Evolutionary conservation across 2,329 filamentous ascomycete genomes (phyloP).

Genomic region (Xylariales sp.): DNA sequence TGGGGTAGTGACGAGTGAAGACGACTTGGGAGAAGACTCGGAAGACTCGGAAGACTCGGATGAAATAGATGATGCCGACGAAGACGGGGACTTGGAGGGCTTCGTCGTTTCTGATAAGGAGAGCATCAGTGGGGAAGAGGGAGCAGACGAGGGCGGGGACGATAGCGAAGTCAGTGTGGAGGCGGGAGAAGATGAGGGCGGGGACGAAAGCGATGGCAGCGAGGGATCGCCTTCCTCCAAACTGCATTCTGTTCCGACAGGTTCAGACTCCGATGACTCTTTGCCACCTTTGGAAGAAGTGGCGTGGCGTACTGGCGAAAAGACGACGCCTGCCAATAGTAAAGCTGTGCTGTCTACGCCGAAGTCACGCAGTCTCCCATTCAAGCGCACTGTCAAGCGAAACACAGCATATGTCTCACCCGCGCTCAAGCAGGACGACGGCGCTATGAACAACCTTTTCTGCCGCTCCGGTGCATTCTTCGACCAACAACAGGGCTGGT

Average conservation of each 20-base stretch:
- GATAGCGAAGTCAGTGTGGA: constrained; percentile 9
- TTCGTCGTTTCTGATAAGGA: constrained; percentile 7
- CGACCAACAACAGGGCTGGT: not conserved
- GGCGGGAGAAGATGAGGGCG: constrained; percentile 4
- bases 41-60: constrained; percentile 8
- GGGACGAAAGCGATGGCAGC: constrained; percentile 3
- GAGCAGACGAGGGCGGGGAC: constrained; percentile 4
- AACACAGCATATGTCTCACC: not conserved
- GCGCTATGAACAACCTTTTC: not conserved
- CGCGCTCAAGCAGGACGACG: not conserved
- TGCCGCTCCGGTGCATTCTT: not conserved
- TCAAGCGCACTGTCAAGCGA: not conserved
- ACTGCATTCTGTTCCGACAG: constrained; percentile 2
- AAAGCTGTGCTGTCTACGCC: not conserved
- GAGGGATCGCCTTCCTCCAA: not conserved
- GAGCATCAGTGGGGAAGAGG: not conserved
- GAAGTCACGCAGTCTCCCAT: not conserved
- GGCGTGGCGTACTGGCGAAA: constrained; percentile 4
- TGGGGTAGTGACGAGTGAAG: constrained; percentile 3
- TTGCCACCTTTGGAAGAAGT: constrained; percentile 10
- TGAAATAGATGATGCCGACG: constrained; percentile 13
- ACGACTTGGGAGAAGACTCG: constrained; percentile 7
- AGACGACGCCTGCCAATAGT: not conserved
- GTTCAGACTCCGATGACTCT: constrained; percentile 13
- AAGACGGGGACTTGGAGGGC: constrained; percentile 8